These are phyloP conservation scores for Albugo laibachii DNA, from an alignment of 352 stramenopile genomes.

Conservation along the genomic window DNA sequence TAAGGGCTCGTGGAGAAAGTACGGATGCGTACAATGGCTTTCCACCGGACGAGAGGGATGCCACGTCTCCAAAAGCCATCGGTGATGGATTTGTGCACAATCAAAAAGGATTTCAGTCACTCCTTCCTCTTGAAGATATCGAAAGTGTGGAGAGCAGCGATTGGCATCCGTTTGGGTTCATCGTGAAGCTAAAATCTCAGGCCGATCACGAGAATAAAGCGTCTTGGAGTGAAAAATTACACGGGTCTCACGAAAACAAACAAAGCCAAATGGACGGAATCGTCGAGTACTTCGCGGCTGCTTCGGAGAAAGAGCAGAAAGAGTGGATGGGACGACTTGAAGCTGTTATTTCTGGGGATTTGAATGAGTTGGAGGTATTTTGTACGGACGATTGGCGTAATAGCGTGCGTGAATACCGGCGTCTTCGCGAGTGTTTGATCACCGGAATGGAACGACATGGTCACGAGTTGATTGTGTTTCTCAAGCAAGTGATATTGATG, in stretches of 20 bases:
- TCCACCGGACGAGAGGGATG: not conserved
- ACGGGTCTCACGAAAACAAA: not conserved
- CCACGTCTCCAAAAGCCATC: not conserved
- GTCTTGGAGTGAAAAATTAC: not conserved
- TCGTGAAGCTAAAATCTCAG: slow-evolving; percentile 24
- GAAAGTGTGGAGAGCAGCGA: slow-evolving; percentile 43
- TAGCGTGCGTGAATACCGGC: slow-evolving; percentile 67
- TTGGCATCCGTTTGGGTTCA: slow-evolving; percentile 58
- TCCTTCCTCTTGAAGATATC: slow-evolving; percentile 60
- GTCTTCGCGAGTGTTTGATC: slow-evolving; percentile 54
- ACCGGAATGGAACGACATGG: slow-evolving; percentile 67
- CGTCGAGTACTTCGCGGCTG: slow-evolving; percentile 55
- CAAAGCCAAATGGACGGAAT: slow-evolving; percentile 2
- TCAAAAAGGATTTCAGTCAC: slow-evolving; percentile 34
- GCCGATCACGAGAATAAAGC: not conserved
- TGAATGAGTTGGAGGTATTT: slow-evolving; percentile 72
- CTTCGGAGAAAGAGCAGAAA: slow-evolving; percentile 36
- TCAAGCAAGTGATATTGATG: slow-evolving; percentile 53
- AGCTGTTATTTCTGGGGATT: slow-evolving; percentile 55
- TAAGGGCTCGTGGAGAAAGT: slow-evolving; percentile 15
- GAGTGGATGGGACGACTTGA: slow-evolving; percentile 50
- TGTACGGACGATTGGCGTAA: slow-evolving; percentile 79
- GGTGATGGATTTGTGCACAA: slow-evolving; percentile 3
- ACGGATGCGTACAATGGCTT: slow-evolving; percentile 11
- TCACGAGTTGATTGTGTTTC: slow-evolving; percentile 60